A percentile compares a stretch with the other conserved stretches of the same genome.
Conservation (phyloP, 176 grass and related monocot species). For the Poa annua region DNA sequence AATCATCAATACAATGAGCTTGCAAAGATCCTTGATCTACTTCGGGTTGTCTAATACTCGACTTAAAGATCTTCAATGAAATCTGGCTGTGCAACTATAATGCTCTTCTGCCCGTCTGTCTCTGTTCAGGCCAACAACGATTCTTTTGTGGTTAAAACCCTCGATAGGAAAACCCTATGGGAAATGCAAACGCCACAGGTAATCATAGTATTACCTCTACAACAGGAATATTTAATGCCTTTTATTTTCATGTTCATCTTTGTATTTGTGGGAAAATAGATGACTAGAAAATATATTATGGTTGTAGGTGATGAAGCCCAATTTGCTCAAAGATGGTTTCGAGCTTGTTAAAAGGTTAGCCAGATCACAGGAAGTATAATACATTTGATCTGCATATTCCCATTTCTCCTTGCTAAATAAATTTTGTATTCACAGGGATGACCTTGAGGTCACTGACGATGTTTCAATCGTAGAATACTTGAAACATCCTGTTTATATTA, state of each 20-base stretch:
- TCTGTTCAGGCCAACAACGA: conserved; percentile 65
- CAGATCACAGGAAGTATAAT: neutral
- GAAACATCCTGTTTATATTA: conserved; percentile 90
- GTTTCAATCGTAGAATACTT: conserved; percentile 95
- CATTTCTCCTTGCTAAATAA: neutral
- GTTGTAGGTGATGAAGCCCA: conserved; percentile 81
- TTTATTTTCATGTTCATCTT: neutral
- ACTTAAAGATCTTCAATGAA: too few relatives aligned
- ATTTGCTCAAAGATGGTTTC: conserved; percentile 81
- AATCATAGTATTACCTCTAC: neutral
- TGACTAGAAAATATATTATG: neutral
- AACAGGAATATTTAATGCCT: conserved; percentile 3
- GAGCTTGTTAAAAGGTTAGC: conserved; percentile 85
- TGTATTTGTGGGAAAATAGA: neutral
- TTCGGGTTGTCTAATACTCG: neutral
- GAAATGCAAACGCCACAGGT: conserved; percentile 99
- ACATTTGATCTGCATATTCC: neutral
- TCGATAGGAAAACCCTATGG: conserved; percentile 97
- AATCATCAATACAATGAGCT: neutral
- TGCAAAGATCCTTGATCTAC: conserved; percentile 17
- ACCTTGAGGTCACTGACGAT: conserved; percentile 93
- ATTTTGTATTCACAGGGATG: conserved; percentile 54
- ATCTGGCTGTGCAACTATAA: conserved; percentile 10
- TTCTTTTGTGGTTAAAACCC: conserved; percentile 89
- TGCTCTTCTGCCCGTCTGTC: neutral